Evolutionary conservation across 2,329 filamentous ascomycete genomes (phyloP).

Genomic region (Trichoderma breve): DNA sequence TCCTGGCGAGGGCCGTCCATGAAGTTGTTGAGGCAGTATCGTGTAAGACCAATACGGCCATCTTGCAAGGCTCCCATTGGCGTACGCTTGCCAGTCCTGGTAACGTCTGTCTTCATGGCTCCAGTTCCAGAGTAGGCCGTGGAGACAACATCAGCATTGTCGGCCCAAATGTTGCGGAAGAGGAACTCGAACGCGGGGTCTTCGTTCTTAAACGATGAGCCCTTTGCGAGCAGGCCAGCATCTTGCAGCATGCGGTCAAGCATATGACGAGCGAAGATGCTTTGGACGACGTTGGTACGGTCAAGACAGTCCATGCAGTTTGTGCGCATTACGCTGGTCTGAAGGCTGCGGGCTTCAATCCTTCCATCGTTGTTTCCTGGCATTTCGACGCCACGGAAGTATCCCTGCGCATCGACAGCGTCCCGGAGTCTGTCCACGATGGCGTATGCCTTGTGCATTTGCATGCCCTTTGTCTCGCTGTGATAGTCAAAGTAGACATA

Average conservation of each 20-base stretch:
- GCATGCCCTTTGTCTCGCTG: conserved; percentile 91
- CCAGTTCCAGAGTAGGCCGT: conserved; percentile 92
- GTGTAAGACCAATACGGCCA: conserved; percentile 79
- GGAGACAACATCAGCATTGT: conserved; percentile 95
- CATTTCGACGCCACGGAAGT: conserved; percentile 89
- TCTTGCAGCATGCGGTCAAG: conserved; percentile 87
- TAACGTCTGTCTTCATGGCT: conserved; percentile 97
- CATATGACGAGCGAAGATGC: conserved; percentile 88
- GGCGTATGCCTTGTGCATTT: conserved; percentile 87
- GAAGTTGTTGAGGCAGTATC: conserved; percentile 94
- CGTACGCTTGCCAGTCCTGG: conserved; percentile 86
- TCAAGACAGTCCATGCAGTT: conserved; percentile 99
- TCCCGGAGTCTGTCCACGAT: conserved; percentile 79
- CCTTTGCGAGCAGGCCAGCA: conserved; percentile 71
- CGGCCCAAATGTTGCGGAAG: conserved; percentile 97
- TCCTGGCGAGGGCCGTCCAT: conserved; percentile 90
- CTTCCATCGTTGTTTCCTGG: conserved; percentile 67
- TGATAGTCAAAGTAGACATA: conserved; percentile 99
- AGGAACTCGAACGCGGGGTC: conserved; percentile 81
- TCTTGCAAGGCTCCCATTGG: conserved; percentile 83
- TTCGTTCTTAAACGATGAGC: conserved; percentile 72
- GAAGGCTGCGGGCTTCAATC: conserved; percentile 75
- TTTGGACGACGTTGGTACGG: conserved; percentile 96
- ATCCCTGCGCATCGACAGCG: conserved; percentile 74
- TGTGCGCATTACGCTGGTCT: conserved; percentile 89